Evolutionary conservation across 1,284 basidiomycete species (phyloP).

Genomic region (Rhodotorula glutinis): DNA sequence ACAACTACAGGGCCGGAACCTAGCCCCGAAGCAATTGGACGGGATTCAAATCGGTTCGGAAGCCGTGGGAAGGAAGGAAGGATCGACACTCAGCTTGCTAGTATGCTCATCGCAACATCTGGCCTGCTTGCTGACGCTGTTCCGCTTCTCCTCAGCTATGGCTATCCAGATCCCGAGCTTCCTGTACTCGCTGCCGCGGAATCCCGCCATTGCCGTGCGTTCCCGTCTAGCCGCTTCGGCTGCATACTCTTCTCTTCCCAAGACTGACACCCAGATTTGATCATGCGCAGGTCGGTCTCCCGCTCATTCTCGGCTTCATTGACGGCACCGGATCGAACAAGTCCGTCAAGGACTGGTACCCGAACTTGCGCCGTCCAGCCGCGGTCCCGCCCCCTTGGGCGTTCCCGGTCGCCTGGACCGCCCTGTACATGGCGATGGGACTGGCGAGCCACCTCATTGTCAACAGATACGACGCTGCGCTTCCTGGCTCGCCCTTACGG

Average conservation of each 20-base stretch:
- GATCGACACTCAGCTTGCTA: no score
- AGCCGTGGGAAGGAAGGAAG: no score
- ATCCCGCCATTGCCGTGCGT: conserved; percentile 20
- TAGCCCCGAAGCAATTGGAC: no score
- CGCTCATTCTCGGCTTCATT: conserved; percentile 29
- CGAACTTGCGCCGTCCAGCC: conserved; percentile 25
- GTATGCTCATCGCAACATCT: no score
- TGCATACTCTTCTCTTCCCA: no score
- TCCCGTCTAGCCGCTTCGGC: neutral
- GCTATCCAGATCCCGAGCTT: conserved; percentile 15
- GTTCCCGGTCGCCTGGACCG: conserved; percentile 41
- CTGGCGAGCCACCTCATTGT: conserved; percentile 65
- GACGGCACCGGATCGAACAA: conserved; percentile 13
- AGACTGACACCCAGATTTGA: no score
- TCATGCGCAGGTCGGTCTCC: conserved; percentile 35
- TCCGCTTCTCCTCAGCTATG: neutral
- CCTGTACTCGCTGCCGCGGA: conserved; percentile 14
- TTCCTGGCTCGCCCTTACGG: conserved; percentile 49
- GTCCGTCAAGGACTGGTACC: conserved; percentile 33
- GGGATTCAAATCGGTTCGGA: no score
- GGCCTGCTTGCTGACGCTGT: no score
- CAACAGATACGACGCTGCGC: conserved; percentile 56
- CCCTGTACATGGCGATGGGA: conserved; percentile 41
- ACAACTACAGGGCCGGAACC: no score
- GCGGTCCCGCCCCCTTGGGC: conserved; percentile 31